phyloP scores from a whole-genome alignment of 305 asterid genomes.

The Petunia hybrid region DNA sequence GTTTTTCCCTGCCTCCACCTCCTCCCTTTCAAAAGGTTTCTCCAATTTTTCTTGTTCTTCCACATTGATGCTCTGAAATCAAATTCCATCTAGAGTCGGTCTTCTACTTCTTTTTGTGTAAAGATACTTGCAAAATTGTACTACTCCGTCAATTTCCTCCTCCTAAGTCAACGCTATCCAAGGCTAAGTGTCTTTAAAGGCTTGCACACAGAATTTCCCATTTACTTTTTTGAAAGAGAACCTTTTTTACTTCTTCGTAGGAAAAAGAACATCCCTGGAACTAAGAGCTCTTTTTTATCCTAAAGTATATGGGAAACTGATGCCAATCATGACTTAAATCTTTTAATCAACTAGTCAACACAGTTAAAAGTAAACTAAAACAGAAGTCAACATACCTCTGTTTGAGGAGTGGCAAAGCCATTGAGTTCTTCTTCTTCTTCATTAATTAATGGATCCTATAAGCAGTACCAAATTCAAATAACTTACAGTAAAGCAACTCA shows the following conservation, averaged over 20 bases:
- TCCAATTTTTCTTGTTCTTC: background rate
- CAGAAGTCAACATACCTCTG: constrained; percentile 56
- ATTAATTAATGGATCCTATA: constrained; percentile 49
- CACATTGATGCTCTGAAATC: background rate
- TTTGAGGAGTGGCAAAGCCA: constrained; percentile 52
- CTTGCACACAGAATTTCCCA: background rate
- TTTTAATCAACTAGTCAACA: background rate
- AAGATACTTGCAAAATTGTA: background rate
- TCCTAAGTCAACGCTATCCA: background rate
- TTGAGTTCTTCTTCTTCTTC: constrained; percentile 53
- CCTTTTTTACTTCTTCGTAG: background rate
- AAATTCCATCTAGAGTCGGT: background rate
- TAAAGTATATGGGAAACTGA: background rate
- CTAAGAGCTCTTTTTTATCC: background rate
- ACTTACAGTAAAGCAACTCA: background rate
- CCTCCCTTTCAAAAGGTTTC: background rate
- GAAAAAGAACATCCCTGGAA: background rate
- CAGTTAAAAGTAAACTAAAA: constrained; percentile 14
- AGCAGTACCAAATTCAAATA: constrained; percentile 24
- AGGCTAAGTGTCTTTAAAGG: constrained; percentile 8
- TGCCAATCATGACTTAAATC: background rate
- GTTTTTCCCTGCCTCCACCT: background rate
- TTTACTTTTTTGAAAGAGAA: background rate
- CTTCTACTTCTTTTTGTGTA: background rate
- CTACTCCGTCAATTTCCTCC: background rate